Conservation (phyloP, 768 basidiomycete genomes). For the Polyporus arcularius region DNA sequence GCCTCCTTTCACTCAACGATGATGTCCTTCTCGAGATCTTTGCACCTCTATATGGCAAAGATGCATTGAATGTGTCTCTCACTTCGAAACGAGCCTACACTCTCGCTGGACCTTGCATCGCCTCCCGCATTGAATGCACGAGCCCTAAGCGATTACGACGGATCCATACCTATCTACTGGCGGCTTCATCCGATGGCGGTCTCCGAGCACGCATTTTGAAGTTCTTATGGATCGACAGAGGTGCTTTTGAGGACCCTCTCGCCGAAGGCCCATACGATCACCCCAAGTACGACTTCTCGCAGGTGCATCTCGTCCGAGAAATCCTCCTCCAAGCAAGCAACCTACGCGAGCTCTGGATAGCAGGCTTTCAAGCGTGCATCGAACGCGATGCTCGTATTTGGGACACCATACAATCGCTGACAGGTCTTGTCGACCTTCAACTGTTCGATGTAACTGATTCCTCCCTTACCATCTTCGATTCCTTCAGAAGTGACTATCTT, state of each 20-base stretch:
- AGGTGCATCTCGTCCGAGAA: neutral
- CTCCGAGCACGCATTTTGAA: neutral
- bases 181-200: neutral
- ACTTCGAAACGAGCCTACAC: neutral
- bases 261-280: neutral
- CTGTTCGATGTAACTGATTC: neutral
- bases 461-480: too few relatives aligned
- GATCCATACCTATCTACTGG: neutral
- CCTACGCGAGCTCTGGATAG: neutral
- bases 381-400: conserved; percentile 1
- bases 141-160: neutral
- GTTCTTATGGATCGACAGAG: neutral
- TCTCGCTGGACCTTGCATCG: conserved; percentile 4
- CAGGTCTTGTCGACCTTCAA: neutral
- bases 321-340: neutral
- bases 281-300: conserved; percentile 3
- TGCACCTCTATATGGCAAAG: neutral
- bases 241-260: neutral
- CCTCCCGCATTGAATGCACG: neutral
- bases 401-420: neutral
- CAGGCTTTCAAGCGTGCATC: conserved; percentile 1
- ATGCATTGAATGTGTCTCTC: conserved; percentile 3
- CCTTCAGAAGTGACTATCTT: too few relatives aligned
- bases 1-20: neutral
- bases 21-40: conserved; percentile 3